Conservation (phyloP, 176 grass and related monocot species). For the Musa acuminata region DNA sequence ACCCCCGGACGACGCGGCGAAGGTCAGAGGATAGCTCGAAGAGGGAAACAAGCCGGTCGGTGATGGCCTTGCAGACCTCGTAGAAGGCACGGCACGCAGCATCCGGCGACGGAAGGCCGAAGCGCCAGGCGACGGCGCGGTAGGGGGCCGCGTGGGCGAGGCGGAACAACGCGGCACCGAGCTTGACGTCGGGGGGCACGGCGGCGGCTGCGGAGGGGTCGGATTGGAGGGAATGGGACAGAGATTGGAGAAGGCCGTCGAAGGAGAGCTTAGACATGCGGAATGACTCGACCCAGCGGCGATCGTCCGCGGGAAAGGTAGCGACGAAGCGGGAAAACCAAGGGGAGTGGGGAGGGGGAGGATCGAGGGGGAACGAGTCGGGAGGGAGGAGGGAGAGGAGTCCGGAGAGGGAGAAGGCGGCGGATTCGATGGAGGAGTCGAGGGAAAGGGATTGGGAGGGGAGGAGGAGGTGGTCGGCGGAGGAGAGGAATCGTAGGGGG, state of each 20-base stretch:
- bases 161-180: conserved; percentile 74
- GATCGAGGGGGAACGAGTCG: conserved; percentile 60
- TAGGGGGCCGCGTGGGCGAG: conserved; percentile 61
- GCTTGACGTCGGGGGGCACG: conserved; percentile 57
- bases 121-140: conserved; percentile 57
- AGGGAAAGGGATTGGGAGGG: conserved; percentile 45
- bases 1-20: conserved; percentile 53
- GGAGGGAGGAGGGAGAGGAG: conserved; percentile 24
- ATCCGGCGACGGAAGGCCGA: conserved; percentile 49
- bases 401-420: conserved; percentile 46
- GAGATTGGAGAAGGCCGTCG: conserved; percentile 55
- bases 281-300: conserved; percentile 48
- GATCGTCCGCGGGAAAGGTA: conserved; percentile 23
- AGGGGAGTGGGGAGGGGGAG: conserved; percentile 40
- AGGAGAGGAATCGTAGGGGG: conserved; percentile 40
- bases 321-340: conserved; percentile 14
- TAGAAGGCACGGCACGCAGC: conserved; percentile 68
- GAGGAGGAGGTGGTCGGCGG: conserved; percentile 38
- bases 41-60: conserved; percentile 42
- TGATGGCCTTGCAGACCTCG: conserved; percentile 69
- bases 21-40: conserved; percentile 63
- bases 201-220: conserved; percentile 26
- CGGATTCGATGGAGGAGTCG: neutral
- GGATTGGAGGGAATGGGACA: conserved; percentile 36
- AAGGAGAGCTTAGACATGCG: conserved; percentile 60